Conservation (phyloP, 2,329 filamentous ascomycete genomes). For the Cytospora piceicola region DNA sequence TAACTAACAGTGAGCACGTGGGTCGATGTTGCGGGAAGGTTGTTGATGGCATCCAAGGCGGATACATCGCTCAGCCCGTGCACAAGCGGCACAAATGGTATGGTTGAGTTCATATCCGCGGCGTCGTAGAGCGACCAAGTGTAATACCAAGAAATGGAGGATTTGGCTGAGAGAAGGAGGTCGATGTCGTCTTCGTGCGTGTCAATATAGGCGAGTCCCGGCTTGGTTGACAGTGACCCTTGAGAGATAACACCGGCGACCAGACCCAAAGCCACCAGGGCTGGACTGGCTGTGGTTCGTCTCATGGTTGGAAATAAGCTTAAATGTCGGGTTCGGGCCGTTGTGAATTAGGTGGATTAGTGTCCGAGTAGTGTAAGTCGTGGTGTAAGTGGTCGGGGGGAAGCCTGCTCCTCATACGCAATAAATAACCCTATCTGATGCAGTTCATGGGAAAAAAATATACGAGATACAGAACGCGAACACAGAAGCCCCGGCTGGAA, state of each 20-base stretch:
- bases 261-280: conserved; percentile 6
- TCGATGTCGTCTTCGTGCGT: conserved; percentile 38
- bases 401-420: background rate
- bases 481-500: background rate
- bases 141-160: conserved; percentile 48
- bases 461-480: background rate
- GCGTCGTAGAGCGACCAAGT: conserved; percentile 45
- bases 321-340: background rate
- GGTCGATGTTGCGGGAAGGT: conserved; percentile 41
- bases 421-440: background rate
- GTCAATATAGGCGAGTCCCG: conserved; percentile 37
- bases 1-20: conserved; percentile 40
- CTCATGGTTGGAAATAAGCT: conserved; percentile 9
- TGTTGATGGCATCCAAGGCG: conserved; percentile 36
- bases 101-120: conserved; percentile 32
- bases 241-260: conserved; percentile 4
- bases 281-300: conserved; percentile 12
- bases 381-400: background rate
- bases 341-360: background rate
- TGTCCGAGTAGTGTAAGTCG: background rate
- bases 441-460: background rate
- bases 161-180: conserved; percentile 43
- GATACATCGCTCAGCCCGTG: conserved; percentile 43
- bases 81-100: conserved; percentile 45
- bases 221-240: conserved; percentile 32